Percentiles rank a stretch among this genome's conserved stretches.
Evolutionary conservation across 805 yeast species (phyloP).

Genomic region (Wickerhamiella azyma): DNA sequence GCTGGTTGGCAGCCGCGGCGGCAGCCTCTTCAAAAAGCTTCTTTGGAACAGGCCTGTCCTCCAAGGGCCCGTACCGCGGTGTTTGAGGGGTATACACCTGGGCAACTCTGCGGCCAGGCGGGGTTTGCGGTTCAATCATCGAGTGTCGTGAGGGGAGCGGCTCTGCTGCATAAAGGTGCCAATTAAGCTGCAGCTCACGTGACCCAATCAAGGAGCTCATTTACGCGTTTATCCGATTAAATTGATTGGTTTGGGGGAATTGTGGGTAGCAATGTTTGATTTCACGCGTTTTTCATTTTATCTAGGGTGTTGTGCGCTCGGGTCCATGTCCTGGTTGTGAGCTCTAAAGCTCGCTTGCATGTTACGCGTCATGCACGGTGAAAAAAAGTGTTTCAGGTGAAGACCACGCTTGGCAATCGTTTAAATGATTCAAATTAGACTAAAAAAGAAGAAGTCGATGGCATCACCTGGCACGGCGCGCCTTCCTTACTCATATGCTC

Average conservation of each 20-base stretch:
- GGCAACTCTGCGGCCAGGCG: slow-evolving; percentile 14
- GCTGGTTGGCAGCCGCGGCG: background rate
- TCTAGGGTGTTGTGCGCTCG: too few species aligned
- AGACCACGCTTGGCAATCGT: too few species aligned
- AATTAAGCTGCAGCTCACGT: background rate
- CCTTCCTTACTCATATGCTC: slow-evolving; percentile 4
- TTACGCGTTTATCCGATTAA: background rate
- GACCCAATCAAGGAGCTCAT: background rate
- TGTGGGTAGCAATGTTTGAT: background rate
- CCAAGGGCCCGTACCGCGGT: slow-evolving; percentile 19
- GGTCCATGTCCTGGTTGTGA: too few species aligned
- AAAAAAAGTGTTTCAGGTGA: too few species aligned
- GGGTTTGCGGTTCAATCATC: slow-evolving; percentile 19
- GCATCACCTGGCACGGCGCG: background rate
- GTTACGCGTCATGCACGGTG: too few species aligned
- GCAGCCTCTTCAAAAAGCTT: background rate
- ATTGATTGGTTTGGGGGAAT: background rate
- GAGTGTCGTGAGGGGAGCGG: background rate
- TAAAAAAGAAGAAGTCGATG: too few species aligned
- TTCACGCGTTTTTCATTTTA: background rate
- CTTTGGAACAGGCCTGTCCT: slow-evolving; percentile 11
- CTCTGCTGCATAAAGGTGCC: slow-evolving; percentile 12
- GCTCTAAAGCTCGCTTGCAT: too few species aligned
- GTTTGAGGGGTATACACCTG: slow-evolving; percentile 19
- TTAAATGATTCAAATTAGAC: too few species aligned